phyloP scores from a whole-genome alignment of 441 rosid species.

The Biscutella laevigata region DNA sequence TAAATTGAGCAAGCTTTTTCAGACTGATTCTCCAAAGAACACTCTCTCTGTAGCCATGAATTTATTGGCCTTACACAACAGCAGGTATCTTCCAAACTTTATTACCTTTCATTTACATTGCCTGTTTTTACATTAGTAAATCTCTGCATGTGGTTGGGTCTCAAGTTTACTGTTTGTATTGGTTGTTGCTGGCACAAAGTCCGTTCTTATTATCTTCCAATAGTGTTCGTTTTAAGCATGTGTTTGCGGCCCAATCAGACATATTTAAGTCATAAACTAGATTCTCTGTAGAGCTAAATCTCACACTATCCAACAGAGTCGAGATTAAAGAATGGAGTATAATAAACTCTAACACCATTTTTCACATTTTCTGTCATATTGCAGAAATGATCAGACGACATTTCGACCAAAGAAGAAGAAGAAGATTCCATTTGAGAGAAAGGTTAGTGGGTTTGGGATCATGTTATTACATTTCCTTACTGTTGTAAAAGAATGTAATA shows the following conservation, averaged over 20 bases:
- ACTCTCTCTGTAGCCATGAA: constrained; percentile 7
- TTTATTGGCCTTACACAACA: not conserved
- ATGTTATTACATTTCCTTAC: not conserved
- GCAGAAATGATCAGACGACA: not conserved
- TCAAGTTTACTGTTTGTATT: not conserved
- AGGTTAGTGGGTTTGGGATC: not conserved
- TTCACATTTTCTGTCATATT: constrained; percentile 1
- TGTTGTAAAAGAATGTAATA: not conserved
- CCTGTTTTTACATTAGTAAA: not conserved
- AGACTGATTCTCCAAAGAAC: not conserved
- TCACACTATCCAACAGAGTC: too few species aligned
- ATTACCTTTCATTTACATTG: not conserved
- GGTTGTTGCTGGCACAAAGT: not conserved
- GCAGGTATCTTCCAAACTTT: constrained; percentile 10
- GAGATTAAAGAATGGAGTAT: too few species aligned
- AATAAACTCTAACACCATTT: not conserved
- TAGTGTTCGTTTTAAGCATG: too few species aligned
- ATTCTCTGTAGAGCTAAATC: too few species aligned
- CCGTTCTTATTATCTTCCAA: too few species aligned
- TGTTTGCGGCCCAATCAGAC: too few species aligned
- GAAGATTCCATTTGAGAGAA: not conserved
- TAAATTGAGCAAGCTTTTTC: not conserved
- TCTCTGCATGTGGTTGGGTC: not conserved
- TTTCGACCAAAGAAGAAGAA: not conserved
- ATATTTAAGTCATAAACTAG: too few species aligned